Evolutionary conservation across 768 basidiomycete species (phyloP).

Genomic region (Hypsizygus marmoreus): DNA sequence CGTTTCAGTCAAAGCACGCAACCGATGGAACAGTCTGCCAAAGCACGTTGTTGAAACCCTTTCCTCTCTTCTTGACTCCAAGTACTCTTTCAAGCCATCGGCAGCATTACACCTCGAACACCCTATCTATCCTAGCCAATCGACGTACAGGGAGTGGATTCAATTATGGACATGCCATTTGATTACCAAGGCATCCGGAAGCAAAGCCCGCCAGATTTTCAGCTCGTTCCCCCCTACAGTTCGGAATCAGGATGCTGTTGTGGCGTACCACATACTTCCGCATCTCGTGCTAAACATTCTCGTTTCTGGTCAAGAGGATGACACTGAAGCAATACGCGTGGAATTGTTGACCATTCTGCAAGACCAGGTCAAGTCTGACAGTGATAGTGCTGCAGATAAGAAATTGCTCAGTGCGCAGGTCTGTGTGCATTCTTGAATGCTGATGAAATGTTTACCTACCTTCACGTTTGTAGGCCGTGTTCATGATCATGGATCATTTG

Average conservation of each 20-base stretch:
- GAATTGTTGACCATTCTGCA: conserved; percentile 83
- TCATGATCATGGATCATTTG: conserved; percentile 92
- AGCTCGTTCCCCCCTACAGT: conserved; percentile 76
- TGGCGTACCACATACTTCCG: conserved; percentile 90
- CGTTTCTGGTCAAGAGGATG: conserved; percentile 67
- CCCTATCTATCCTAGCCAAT: conserved; percentile 76
- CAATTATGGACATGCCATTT: conserved; percentile 86
- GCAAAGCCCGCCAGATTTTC: conserved; percentile 70
- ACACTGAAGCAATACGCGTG: conserved; percentile 61
- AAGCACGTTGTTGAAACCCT: conserved; percentile 86
- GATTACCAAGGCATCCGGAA: conserved; percentile 63
- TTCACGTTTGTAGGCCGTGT: conserved; percentile 77
- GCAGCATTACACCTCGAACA: conserved; percentile 43
- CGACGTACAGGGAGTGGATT: conserved; percentile 96
- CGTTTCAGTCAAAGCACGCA: conserved; percentile 65
- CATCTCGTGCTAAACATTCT: conserved; percentile 88
- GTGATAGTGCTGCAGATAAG: conserved; percentile 69
- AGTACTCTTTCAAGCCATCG: conserved; percentile 56
- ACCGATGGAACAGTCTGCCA: conserved; percentile 78
- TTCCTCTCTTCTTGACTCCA: conserved; percentile 76
- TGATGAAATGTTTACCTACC: not conserved
- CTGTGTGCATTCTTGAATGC: conserved; percentile 11
- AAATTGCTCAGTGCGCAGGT: conserved; percentile 95
- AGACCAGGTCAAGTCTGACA: conserved; percentile 76
- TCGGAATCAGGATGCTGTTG: conserved; percentile 86